Evolutionary conservation across 1,139 yeast genomes (phyloP), one percentile per base, ranked within the genome.

Genomic region (Scheffersomyces segobiensis): DNA sequence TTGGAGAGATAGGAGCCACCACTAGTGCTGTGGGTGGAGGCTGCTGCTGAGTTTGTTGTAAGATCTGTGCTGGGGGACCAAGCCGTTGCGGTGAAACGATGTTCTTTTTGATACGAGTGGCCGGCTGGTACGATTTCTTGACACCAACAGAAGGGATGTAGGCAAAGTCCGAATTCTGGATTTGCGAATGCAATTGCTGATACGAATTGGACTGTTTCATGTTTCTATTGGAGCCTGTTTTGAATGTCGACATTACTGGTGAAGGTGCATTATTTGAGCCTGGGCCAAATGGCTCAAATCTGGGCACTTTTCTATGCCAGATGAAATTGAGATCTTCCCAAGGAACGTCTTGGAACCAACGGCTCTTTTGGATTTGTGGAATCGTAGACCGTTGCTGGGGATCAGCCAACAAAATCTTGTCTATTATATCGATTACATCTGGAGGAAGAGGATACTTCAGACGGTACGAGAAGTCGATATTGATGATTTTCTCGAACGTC

Each of bases 401-500:
- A 60, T 80, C 77, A 51, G 84, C 74, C 0, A 88, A 81, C 57
- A 96, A 77, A 3, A 92, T 82, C 59, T 83, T 80, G 68, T 91
- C 91, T 46, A 93, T 86, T 55, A 93, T 77, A 64, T 87, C 91
- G 53, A 91, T 79, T 0, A 91, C 85, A 4, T 74, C 79, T 0
- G 73, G 69, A 1, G 91, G 83, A 61, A 86, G 76, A 5, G 97
- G 96, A 63, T 87, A 85, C 2, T 90, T 90, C 0, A 93, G 91
- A 20, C 93, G 88, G 68, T 90, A 93, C 3, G 91, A 84, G 73
- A 87, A 96, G 62, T 93, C 96, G 47, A 89, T 83, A 67, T 87
- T 88, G 66, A 92, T 89, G 65, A 96, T 93, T 70, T 93, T 93
- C 69, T 96, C 98, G 73, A 96, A 96, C 0, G 98, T 95, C 59